Conservation (phyloP, 1,284 basidiomycete species). For the Naganishia sp. region DNA sequence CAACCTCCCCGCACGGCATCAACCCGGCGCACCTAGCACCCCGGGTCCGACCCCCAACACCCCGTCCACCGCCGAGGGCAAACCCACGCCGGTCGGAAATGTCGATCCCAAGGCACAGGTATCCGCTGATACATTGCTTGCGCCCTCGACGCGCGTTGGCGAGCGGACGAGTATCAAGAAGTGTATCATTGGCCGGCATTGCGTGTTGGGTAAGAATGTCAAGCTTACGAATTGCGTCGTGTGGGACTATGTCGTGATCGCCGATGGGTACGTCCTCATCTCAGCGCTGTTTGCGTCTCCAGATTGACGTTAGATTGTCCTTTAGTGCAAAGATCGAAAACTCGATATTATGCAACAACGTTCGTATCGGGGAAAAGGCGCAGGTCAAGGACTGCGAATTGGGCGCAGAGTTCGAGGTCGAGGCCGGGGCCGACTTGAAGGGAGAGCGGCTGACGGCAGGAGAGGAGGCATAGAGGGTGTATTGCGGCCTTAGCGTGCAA, state of each 20-base stretch:
- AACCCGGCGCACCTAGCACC: slow-evolving; percentile 12
- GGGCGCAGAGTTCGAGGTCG: slow-evolving; percentile 82
- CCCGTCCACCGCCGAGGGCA: slow-evolving; percentile 15
- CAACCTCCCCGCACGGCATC: slow-evolving; percentile 29
- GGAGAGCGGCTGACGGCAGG: slow-evolving; percentile 23
- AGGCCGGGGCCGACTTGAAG: slow-evolving; percentile 54
- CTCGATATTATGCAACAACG: slow-evolving; percentile 79
- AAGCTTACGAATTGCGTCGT: slow-evolving; percentile 84
- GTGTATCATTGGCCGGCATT: slow-evolving; percentile 83
- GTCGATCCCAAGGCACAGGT: slow-evolving; percentile 81
- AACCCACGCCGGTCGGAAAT: slow-evolving; percentile 42
- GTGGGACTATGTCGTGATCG: slow-evolving; percentile 85
- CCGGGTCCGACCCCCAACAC: slow-evolving; percentile 11
- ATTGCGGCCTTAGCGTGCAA: too few species aligned
- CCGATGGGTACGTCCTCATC: slow-evolving; percentile 68
- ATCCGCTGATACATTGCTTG: slow-evolving; percentile 80
- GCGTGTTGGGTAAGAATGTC: slow-evolving; percentile 80
- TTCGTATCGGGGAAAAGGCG: slow-evolving; percentile 75
- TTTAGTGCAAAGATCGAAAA: slow-evolving; percentile 83
- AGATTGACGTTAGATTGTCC: not conserved
- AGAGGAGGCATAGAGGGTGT: slow-evolving; percentile 16
- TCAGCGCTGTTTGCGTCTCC: not conserved
- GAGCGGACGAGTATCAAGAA: slow-evolving; percentile 86
- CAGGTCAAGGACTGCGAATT: slow-evolving; percentile 81
- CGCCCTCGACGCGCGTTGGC: slow-evolving; percentile 74